These are phyloP conservation scores for Blastomyces gilchristii DNA, from an alignment of 2,329 filamentous ascomycete species.

Conservation along the genomic window DNA sequence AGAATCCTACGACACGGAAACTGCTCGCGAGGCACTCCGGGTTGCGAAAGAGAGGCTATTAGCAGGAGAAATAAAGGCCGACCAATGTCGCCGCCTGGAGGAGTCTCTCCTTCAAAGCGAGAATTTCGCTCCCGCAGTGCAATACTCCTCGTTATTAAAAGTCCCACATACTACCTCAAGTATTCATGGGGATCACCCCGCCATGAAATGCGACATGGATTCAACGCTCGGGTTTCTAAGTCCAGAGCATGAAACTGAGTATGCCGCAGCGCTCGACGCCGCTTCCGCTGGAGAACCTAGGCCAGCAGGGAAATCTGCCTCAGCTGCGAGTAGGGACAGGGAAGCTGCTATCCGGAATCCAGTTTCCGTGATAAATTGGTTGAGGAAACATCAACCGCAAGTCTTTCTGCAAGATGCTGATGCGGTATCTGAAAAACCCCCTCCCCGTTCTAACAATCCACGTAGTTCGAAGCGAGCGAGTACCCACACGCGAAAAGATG, in stretches of 20 bases:
- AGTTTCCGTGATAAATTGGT: slow-evolving; percentile 91
- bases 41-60: slow-evolving; percentile 32
- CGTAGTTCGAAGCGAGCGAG: slow-evolving; percentile 33
- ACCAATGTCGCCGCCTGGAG: slow-evolving; percentile 32
- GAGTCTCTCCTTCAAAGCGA: slow-evolving; percentile 28
- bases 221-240: slow-evolving; percentile 36
- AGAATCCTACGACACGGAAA: slow-evolving; percentile 25
- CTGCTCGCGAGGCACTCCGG: slow-evolving; percentile 28
- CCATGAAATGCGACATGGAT: slow-evolving; percentile 19
- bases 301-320: slow-evolving; percentile 28
- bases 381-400: slow-evolving; percentile 72
- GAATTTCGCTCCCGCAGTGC: slow-evolving; percentile 29
- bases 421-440: slow-evolving; percentile 33
- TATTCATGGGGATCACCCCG: slow-evolving; percentile 12
- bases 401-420: slow-evolving; percentile 73
- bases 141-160: slow-evolving; percentile 26
- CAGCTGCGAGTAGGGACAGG: slow-evolving; percentile 43
- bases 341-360: slow-evolving; percentile 61
- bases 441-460: slow-evolving; percentile 30
- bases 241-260: slow-evolving; percentile 35
- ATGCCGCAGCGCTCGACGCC: slow-evolving; percentile 36
- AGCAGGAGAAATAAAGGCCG: slow-evolving; percentile 27
- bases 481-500: slow-evolving; percentile 30
- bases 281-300: slow-evolving; percentile 45
- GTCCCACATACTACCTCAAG: slow-evolving; percentile 23